phyloP scores from a whole-genome alignment of 768 basidiomycete genomes.

The Phallus indusiatus region DNA sequence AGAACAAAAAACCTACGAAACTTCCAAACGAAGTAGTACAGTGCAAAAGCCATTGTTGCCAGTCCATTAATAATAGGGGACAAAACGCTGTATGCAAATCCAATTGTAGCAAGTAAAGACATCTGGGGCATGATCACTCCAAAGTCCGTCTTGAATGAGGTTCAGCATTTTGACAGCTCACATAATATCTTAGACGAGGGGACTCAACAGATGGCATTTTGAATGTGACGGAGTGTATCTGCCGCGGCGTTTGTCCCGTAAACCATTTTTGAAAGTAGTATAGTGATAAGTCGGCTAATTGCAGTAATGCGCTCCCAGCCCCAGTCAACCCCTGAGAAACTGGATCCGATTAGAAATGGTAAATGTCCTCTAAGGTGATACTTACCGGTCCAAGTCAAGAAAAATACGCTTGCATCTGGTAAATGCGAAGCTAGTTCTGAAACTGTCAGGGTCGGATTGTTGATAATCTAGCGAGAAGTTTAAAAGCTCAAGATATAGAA shows the following conservation, averaged over 20 bases:
- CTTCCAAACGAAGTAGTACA: conserved; percentile 55
- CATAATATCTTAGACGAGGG: no score
- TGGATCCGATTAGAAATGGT: conserved; percentile 10
- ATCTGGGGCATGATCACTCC: conserved; percentile 39
- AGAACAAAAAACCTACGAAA: conserved; percentile 30
- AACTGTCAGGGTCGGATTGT: conserved; percentile 34
- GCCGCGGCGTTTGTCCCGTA: conserved; percentile 56
- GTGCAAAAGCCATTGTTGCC: conserved; percentile 46
- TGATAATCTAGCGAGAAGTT: conserved; percentile 27
- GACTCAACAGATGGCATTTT: conserved; percentile 37
- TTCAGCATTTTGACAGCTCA: no score
- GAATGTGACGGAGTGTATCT: conserved; percentile 45
- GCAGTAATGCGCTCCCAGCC: conserved; percentile 43
- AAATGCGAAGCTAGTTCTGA: conserved; percentile 37
- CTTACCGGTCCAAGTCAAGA: conserved; percentile 49
- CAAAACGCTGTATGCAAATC: conserved; percentile 50
- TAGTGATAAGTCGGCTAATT: conserved; percentile 41
- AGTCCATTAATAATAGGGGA: conserved; percentile 60
- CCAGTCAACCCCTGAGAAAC: conserved; percentile 45
- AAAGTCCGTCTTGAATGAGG: no score
- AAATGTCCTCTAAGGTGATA: no score
- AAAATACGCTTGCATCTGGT: conserved; percentile 51
- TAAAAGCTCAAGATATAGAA: neutral
- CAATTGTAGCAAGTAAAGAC: conserved; percentile 43
- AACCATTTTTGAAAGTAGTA: conserved; percentile 59